phyloP scores from a whole-genome alignment of 331 rosid species.

The Quercus phellos region DNA sequence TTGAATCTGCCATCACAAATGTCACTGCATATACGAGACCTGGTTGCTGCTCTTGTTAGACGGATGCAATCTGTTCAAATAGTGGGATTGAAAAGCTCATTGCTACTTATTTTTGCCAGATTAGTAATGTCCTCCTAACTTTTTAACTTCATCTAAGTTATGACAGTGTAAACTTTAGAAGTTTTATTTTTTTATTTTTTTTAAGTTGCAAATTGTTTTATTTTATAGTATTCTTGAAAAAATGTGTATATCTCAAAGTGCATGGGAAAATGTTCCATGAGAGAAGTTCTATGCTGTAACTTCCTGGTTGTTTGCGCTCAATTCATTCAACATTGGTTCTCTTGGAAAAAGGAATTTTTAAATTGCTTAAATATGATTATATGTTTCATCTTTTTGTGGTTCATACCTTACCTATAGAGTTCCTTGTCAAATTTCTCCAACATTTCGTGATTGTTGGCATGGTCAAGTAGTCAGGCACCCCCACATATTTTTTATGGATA shows the following conservation, averaged over 20 bases:
- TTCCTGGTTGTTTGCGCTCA: background rate
- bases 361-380: background rate
- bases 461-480: constrained; percentile 1
- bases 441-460: constrained; percentile 14
- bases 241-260: background rate
- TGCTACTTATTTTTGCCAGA: constrained; percentile 83
- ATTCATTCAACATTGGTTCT: background rate
- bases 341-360: background rate
- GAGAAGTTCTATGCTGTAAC: background rate
- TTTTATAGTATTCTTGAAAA: background rate
- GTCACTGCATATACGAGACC: constrained; percentile 71
- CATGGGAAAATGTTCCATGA: background rate
- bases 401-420: background rate
- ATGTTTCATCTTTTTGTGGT: background rate
- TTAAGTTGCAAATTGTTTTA: background rate
- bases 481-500: background rate
- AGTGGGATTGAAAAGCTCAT: constrained; percentile 63
- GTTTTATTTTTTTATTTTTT: background rate
- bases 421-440: background rate
- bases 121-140: constrained; percentile 43
- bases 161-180: background rate
- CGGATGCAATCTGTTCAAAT: constrained; percentile 85
- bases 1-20: constrained; percentile 85
- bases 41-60: constrained; percentile 80
- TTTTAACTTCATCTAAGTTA: constrained; percentile 3